These are phyloP conservation scores for Copromyces sp. DNA, from an alignment of 495 filamentous ascomycete genomes.

Conservation along the genomic window DNA sequence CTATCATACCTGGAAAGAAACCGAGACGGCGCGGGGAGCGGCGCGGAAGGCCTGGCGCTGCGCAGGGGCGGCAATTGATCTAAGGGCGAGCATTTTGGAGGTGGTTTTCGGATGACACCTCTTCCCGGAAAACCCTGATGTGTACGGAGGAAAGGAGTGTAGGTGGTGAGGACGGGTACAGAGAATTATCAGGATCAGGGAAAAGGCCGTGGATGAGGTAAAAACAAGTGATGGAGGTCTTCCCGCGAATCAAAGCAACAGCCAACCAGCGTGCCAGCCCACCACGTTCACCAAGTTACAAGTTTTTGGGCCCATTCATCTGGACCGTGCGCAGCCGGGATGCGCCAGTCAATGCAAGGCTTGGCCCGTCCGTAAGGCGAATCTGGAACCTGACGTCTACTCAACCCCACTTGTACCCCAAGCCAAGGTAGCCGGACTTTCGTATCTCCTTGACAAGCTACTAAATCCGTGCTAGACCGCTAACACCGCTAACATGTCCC, in stretches of 20 bases:
- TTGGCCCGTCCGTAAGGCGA: background rate
- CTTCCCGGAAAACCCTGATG: background rate
- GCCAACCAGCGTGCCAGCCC: background rate
- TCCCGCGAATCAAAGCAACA: conserved; percentile 2
- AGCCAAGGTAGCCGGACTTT: background rate
- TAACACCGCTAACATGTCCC: background rate
- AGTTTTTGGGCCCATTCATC: background rate
- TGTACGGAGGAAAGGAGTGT: background rate
- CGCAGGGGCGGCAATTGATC: conserved; percentile 40
- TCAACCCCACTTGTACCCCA: background rate
- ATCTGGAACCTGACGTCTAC: background rate
- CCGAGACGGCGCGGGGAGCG: conserved; percentile 33
- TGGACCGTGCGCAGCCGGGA: background rate
- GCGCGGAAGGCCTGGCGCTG: conserved; percentile 41
- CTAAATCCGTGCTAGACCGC: background rate
- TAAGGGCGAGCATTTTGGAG: conserved; percentile 41
- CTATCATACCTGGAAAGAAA: conserved; percentile 36
- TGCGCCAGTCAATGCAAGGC: background rate
- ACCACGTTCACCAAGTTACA: background rate
- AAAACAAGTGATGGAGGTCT: conserved; percentile 5
- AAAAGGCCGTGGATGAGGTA: conserved; percentile 9
- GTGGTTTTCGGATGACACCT: background rate
- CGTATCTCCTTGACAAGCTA: background rate
- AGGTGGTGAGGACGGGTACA: conserved; percentile 4
- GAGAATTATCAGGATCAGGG: background rate